Base-by-base conservation (phyloP, 2,329 filamentous ascomycete genomes). In the Penicillium sp. region DNA sequence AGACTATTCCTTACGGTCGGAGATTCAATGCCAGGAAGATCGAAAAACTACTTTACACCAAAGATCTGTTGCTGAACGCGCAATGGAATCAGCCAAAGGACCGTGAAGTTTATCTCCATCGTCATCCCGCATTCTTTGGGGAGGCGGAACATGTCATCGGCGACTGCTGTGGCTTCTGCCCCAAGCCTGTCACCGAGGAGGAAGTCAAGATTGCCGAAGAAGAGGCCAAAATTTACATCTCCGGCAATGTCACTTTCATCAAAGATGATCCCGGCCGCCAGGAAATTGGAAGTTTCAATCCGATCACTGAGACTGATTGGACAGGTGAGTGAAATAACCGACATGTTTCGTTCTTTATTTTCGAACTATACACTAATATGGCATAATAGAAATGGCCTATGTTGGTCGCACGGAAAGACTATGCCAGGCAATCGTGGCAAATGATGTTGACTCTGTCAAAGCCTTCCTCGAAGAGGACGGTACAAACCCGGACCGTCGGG, bases 41-140 rank as follows among this genome's bases (percentile, higher is more conserved):
- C 52, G 90, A 95, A 70, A 91, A 88, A 66, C 78, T 95, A 0
- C 83, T 91, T 41, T 95, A 90, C 67, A 90, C 87, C 2, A 87
- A 89, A 59, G 91, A 96, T 67, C 71, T 95, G 16, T 78, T 95
- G 7, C 81, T 95, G 16, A 94, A 95, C 63, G 89, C 89, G 0
- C 89, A 95, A 67, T 95, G 91, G 90, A 95, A 94, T 63, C 85
- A 87, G 59, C 78, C 82, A 1, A 85, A 89, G 57, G 86, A 91
- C 39, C 83, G 90, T n/a, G 78, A 86, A 26, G 86, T 92, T 1
- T 84, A 90, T 57, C 78, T 95, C 5, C 91, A 96, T 72, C 84
- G 91, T 2, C 91, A 95, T 64, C 90, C 91, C 3, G 89, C 88
- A 11, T 95, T 95, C 70, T 93, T 95, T 64, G 90, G 91, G 0